A percentile compares a stretch with the other conserved stretches of the same genome.
phyloP scores from a whole-genome alignment of 192 early-diverging fungal genomes.

The Coemansia sp. region DNA sequence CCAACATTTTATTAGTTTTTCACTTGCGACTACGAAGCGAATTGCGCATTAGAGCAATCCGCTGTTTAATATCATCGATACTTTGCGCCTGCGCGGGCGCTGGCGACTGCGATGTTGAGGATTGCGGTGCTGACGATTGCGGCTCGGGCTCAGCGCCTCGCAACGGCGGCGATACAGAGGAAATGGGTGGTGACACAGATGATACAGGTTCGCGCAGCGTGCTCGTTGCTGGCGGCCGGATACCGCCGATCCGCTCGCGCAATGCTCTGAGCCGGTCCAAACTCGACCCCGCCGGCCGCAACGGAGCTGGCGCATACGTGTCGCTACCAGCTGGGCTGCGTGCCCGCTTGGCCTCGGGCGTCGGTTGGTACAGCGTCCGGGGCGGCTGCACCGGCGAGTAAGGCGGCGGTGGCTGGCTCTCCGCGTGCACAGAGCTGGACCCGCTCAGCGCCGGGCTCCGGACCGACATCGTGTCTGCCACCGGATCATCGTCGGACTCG shows the following conservation, averaged over 20 bases:
- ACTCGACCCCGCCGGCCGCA: background rate
- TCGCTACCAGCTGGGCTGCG: slow-evolving; percentile 9
- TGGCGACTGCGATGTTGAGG: background rate
- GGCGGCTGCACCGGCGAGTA: slow-evolving; percentile 30
- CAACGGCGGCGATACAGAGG: background rate
- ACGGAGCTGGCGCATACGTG: background rate
- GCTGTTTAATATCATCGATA: slow-evolving; percentile 23
- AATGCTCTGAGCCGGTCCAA: slow-evolving; percentile 17
- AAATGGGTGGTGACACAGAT: slow-evolving; percentile 1
- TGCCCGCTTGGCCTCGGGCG: background rate
- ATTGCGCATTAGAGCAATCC: slow-evolving; percentile 34
- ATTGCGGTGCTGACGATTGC: background rate
- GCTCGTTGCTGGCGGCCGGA: background rate
- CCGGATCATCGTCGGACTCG: background rate
- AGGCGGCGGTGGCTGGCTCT: slow-evolving; percentile 15
- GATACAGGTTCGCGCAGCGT: background rate
- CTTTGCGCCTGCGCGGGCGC: background rate
- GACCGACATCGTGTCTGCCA: background rate
- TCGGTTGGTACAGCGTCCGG: background rate
- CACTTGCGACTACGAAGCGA: slow-evolving; percentile 26
- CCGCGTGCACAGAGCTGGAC: slow-evolving; percentile 5
- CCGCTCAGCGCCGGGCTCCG: slow-evolving; percentile 3
- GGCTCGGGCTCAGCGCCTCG: background rate
- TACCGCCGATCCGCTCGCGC: slow-evolving; percentile 30
- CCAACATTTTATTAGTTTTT: background rate